Conservation (phyloP, 345 rosid genomes). For the Citrus trifoliata region DNA sequence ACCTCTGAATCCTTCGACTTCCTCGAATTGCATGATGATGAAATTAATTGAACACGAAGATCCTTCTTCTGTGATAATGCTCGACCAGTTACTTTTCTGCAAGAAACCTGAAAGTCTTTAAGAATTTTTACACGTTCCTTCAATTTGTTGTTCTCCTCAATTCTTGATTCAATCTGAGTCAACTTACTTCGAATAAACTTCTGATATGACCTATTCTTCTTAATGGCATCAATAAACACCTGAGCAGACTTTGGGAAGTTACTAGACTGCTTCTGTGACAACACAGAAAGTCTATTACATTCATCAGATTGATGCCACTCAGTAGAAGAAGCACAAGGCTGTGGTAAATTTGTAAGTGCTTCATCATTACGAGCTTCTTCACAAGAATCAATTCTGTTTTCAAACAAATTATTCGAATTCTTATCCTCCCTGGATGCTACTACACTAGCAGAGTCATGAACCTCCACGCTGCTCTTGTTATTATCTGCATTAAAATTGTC, state of each 20-base stretch:
- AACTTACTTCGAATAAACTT: conserved; percentile 64
- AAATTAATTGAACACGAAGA: conserved; percentile 67
- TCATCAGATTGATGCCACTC: conserved; percentile 27
- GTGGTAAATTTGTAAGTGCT: conserved; percentile 4
- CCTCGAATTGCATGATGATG: conserved; percentile 40
- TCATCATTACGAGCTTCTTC: conserved; percentile 26
- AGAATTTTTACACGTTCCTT: conserved; percentile 65
- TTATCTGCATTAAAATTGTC: conserved; percentile 30
- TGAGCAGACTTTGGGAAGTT: conserved; percentile 73
- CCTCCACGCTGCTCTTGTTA: conserved; percentile 19
- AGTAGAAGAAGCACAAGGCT: conserved; percentile 21
- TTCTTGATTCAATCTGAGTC: conserved; percentile 65
- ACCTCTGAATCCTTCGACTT: conserved; percentile 56
- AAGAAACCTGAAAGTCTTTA: conserved; percentile 66
- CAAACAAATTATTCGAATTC: conserved; percentile 27
- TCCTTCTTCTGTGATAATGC: conserved; percentile 71
- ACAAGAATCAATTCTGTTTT: conserved; percentile 34
- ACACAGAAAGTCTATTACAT: conserved; percentile 21
- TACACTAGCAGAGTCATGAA: conserved; percentile 19
- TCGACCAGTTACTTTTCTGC: conserved; percentile 61
- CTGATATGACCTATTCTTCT: conserved; percentile 81
- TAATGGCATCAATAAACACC: conserved; percentile 65
- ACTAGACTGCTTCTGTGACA: conserved; percentile 25
- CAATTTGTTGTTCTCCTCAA: conserved; percentile 80
- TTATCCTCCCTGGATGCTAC: conserved; percentile 23